Percentiles rank a stretch among this genome's conserved stretches.
Evolutionary conservation across 2,329 filamentous ascomycete genomes (phyloP).

Genomic region (Cercospora berteroae): DNA sequence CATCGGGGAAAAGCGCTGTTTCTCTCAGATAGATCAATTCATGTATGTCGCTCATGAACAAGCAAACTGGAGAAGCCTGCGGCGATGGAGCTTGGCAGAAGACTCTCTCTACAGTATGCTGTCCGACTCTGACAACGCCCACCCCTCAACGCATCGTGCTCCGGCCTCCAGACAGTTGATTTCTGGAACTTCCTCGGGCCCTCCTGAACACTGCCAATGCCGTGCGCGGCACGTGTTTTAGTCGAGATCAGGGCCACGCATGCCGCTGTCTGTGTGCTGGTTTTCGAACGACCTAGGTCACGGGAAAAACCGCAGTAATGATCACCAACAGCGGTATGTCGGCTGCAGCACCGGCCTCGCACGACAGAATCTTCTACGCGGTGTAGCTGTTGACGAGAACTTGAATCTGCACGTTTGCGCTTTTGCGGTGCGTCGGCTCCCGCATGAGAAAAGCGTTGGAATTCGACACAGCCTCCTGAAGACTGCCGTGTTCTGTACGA

Average conservation of each 20-base stretch:
- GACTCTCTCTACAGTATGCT: background rate
- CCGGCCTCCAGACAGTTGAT: background rate
- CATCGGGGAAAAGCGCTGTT: background rate
- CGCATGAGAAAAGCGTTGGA: background rate
- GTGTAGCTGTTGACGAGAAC: background rate
- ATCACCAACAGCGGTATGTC: background rate
- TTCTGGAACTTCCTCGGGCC: background rate
- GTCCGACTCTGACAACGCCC: background rate
- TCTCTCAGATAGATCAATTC: background rate
- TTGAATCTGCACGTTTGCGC: background rate
- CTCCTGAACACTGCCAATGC: background rate
- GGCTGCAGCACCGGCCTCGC: background rate
- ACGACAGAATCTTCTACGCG: background rate
- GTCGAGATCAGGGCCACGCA: background rate
- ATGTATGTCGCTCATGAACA: background rate
- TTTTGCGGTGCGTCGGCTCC: background rate
- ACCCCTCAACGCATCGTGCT: background rate
- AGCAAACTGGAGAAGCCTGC: constrained; percentile 13
- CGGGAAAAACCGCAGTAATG: background rate
- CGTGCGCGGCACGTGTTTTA: background rate
- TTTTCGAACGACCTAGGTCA: background rate
- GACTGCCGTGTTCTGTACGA: background rate
- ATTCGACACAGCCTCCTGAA: background rate
- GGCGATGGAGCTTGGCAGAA: background rate
- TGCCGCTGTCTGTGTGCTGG: background rate